Conservation (phyloP, 139 green algal genomes). For the Closterium sp. region DNA sequence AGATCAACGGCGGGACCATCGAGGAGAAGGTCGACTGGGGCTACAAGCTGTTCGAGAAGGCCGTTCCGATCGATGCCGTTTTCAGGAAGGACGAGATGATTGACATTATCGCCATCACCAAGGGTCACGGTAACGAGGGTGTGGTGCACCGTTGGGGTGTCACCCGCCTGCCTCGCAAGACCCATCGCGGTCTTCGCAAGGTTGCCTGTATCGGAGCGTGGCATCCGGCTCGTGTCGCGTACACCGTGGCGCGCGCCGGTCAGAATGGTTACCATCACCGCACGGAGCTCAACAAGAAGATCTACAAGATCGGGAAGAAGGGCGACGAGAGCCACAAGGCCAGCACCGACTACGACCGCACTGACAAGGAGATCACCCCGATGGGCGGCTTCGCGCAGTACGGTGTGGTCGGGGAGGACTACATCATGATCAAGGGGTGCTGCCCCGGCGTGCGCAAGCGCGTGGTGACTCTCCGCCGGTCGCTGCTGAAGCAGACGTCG, state of each 20-base stretch:
- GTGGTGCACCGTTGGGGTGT: slow-evolving; percentile 98
- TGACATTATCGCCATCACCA: slow-evolving; percentile 96
- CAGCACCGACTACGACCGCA: slow-evolving; percentile 93
- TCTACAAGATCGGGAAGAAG: slow-evolving; percentile 98
- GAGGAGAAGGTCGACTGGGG: slow-evolving; percentile 97
- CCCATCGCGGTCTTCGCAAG: slow-evolving; percentile 98
- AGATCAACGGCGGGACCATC: slow-evolving; percentile 92
- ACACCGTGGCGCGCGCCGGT: slow-evolving; percentile 92
- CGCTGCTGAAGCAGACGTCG: slow-evolving; percentile 79
- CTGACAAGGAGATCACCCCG: slow-evolving; percentile 97
- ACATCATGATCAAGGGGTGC: slow-evolving; percentile 95
- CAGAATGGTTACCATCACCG: slow-evolving; percentile 97
- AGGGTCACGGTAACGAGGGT: slow-evolving; percentile 91
- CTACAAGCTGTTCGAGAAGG: slow-evolving; percentile 90
- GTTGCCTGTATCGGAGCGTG: slow-evolving; percentile 53
- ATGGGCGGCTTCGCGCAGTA: slow-evolving; percentile 99
- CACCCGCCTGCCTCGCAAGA: slow-evolving; percentile 97
- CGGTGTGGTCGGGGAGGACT: slow-evolving; percentile 94
- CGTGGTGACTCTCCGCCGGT: slow-evolving; percentile 90
- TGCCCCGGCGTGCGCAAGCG: slow-evolving; percentile 92
- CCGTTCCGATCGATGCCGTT: slow-evolving; percentile 71
- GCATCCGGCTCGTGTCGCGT: slow-evolving; percentile 93
- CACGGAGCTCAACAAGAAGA: slow-evolving; percentile 99
- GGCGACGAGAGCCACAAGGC: slow-evolving; percentile 72
- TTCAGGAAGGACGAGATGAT: slow-evolving; percentile 81